A percentile compares a stretch with the other conserved stretches of the same genome.
phyloP scores from a whole-genome alignment of 139 green algal species.

The Trebouxia sp. region DNA sequence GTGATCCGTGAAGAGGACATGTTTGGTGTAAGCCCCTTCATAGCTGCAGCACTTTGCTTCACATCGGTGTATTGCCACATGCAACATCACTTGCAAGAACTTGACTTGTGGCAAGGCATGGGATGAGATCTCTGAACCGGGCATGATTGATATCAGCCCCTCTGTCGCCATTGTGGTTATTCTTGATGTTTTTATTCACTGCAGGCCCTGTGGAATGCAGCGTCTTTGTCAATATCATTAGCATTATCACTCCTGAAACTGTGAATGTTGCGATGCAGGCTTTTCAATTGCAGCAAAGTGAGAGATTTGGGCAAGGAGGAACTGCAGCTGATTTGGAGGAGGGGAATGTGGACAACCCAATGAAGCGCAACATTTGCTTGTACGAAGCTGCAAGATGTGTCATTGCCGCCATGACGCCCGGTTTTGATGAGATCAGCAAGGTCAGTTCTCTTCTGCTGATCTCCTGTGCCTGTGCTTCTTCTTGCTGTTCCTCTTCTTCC shows the following conservation, averaged over 20 bases:
- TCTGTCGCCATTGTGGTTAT: too few species aligned
- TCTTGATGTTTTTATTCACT: too few species aligned
- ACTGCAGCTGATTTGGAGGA: constrained; percentile 36
- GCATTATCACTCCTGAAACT: too few species aligned
- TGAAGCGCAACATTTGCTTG: constrained; percentile 52
- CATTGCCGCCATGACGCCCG: constrained; percentile 78
- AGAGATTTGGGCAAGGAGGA: constrained; percentile 45
- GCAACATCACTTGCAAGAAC: background rate
- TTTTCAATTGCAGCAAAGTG: constrained; percentile 58
- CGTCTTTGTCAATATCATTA: too few species aligned
- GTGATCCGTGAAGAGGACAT: constrained; percentile 80
- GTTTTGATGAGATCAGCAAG: constrained; percentile 79
- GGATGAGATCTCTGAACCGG: constrained; percentile 69
- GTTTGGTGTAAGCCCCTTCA: constrained; percentile 53
- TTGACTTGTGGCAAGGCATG: constrained; percentile 24
- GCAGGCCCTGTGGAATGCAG: too few species aligned
- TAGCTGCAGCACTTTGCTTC: background rate
- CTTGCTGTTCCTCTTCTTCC: too few species aligned
- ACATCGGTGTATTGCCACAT: background rate
- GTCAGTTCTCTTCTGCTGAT: too few species aligned
- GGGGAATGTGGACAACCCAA: constrained; percentile 28
- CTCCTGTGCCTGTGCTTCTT: too few species aligned
- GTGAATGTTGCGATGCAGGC: constrained; percentile 1
- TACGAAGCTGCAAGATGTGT: constrained; percentile 88
- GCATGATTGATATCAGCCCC: constrained; percentile 69